phyloP scores from a whole-genome alignment of 371 early-diverging fungal species.

The Mortierella sp. region DNA sequence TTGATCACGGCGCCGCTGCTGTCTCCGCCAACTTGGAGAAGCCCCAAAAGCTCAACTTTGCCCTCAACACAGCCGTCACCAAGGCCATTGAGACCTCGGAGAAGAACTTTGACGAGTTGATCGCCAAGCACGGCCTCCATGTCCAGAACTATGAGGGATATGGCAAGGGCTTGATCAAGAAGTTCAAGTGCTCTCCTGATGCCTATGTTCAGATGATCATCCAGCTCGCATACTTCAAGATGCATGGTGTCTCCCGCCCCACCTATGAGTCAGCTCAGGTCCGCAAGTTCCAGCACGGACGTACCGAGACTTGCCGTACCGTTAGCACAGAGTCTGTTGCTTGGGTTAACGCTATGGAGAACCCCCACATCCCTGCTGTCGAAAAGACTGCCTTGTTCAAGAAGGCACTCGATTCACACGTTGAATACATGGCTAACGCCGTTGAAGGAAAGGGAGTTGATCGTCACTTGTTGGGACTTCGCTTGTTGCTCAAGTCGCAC shows the following conservation, averaged over 20 bases:
- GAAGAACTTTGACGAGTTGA: constrained; percentile 60
- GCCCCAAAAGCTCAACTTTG: constrained; percentile 52
- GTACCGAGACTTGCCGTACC: constrained; percentile 93
- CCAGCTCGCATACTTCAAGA: constrained; percentile 93
- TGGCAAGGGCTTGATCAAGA: constrained; percentile 93
- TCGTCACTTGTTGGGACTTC: constrained; percentile 85
- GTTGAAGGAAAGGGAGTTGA: constrained; percentile 90
- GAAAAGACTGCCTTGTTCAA: constrained; percentile 75
- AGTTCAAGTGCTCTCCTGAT: constrained; percentile 88
- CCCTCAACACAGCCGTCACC: constrained; percentile 27
- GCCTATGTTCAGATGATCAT: constrained; percentile 95
- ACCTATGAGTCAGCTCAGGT: constrained; percentile 95
- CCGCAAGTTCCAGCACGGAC: constrained; percentile 89
- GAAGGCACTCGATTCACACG: constrained; percentile 81
- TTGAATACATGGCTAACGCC: constrained; percentile 82
- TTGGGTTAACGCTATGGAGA: constrained; percentile 89
- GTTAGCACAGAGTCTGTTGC: constrained; percentile 80
- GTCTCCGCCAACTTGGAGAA: constrained; percentile 50
- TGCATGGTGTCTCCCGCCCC: constrained; percentile 78
- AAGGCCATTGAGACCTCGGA: constrained; percentile 41
- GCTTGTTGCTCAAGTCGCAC: constrained; percentile 62
- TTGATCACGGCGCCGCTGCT: constrained; percentile 21
- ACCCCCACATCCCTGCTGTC: constrained; percentile 60
- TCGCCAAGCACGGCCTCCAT: constrained; percentile 79
- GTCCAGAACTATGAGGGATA: constrained; percentile 85